phyloP scores from a whole-genome alignment of 768 basidiomycete genomes.

The Macrolepiota dolichaula region DNA sequence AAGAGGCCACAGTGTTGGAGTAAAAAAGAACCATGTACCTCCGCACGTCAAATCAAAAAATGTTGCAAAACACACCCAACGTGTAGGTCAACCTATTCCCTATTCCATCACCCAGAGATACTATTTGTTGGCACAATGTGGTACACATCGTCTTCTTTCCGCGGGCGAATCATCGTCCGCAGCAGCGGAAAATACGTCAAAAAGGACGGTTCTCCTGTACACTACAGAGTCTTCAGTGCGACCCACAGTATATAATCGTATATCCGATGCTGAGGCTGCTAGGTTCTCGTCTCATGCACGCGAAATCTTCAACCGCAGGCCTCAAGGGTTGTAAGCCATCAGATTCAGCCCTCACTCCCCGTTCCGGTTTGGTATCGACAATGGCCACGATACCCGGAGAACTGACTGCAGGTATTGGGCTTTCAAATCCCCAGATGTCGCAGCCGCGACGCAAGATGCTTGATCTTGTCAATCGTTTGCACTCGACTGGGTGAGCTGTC shows the following conservation, averaged over 20 bases:
- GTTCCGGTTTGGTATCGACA: not conserved
- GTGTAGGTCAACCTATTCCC: too few relatives aligned
- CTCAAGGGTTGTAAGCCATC: not conserved
- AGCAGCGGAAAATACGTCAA: not conserved
- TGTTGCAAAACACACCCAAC: too few relatives aligned
- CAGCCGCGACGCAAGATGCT: constrained; percentile 41
- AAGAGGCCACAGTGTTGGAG: too few relatives aligned
- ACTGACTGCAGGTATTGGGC: constrained; percentile 32
- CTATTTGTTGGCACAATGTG: too few relatives aligned
- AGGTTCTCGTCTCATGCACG: not conserved
- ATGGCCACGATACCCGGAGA: not conserved
- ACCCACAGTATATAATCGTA: not conserved
- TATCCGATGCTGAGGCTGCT: not conserved
- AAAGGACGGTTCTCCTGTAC: not conserved
- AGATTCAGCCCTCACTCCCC: not conserved
- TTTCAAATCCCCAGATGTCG: constrained; percentile 36
- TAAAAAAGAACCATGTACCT: too few relatives aligned
- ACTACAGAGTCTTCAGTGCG: not conserved
- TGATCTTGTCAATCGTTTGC: constrained; percentile 49
- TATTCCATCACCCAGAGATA: too few relatives aligned
- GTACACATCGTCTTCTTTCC: not conserved
- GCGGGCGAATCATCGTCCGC: not conserved
- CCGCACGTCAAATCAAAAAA: too few relatives aligned
- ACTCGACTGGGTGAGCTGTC: constrained; percentile 45
- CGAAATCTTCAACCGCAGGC: not conserved